A percentile compares a stretch with the other conserved stretches of the same genome.
Evolutionary conservation across 129 eudicot genomes (phyloP).

Genomic region (Saussurea involucrata): DNA sequence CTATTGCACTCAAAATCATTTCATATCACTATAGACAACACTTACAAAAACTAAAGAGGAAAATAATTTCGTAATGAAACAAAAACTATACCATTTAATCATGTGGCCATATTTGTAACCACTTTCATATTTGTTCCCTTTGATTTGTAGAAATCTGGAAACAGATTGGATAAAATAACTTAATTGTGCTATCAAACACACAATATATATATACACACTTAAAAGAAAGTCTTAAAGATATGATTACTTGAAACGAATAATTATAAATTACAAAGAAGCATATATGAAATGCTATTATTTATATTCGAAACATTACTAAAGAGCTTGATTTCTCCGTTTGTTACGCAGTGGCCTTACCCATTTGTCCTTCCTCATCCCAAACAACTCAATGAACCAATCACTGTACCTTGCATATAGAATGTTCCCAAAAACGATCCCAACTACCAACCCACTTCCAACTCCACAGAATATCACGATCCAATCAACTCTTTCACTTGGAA

Average conservation of each 20-base stretch:
- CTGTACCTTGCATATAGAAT: background rate
- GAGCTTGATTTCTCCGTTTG: background rate
- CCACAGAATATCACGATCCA: conserved; percentile 13
- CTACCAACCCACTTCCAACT: conserved; percentile 12
- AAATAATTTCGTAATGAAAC: too few species aligned
- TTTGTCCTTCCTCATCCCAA: background rate
- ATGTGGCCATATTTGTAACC: too few species aligned
- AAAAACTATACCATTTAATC: too few species aligned
- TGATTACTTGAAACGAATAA: too few species aligned
- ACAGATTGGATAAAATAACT: too few species aligned
- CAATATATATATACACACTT: too few species aligned
- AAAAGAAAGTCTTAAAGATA: too few species aligned
- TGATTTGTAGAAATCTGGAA: too few species aligned
- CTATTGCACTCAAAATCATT: too few species aligned
- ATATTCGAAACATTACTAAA: background rate
- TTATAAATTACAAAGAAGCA: background rate
- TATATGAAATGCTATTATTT: background rate
- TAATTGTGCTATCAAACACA: too few species aligned
- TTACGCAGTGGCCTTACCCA: conserved; percentile 6
- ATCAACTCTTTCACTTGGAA: conserved; percentile 11
- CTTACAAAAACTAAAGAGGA: too few species aligned
- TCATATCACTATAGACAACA: background rate
- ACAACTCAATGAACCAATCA: conserved; percentile 8
- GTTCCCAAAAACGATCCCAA: conserved; percentile 2
- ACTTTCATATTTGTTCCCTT: too few species aligned